phyloP scores from a whole-genome alignment of 2,329 filamentous ascomycete species.

The Penicillium olsonii region DNA sequence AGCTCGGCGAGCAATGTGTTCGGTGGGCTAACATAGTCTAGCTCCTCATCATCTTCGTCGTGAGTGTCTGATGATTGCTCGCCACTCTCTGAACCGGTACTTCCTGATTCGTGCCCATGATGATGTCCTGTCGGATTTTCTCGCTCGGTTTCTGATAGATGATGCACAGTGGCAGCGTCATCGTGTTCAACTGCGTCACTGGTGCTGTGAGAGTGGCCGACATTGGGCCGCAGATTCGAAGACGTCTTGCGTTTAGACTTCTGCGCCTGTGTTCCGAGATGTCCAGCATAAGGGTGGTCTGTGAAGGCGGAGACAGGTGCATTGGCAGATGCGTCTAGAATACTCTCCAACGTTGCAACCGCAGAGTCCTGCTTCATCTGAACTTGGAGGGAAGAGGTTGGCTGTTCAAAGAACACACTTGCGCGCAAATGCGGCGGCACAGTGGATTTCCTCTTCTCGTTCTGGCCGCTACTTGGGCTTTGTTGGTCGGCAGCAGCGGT shows the following conservation, averaged over 20 bases:
- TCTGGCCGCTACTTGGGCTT: slow-evolving; percentile 17
- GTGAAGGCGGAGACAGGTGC: slow-evolving; percentile 91
- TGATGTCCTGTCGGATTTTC: slow-evolving; percentile 13
- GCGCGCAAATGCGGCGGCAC: slow-evolving; percentile 84
- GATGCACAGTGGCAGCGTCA: background rate
- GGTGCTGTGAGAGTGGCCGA: slow-evolving; percentile 21
- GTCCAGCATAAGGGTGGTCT: slow-evolving; percentile 80
- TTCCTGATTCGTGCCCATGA: slow-evolving; percentile 4
- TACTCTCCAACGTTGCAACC: slow-evolving; percentile 83
- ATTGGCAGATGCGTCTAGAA: slow-evolving; percentile 82
- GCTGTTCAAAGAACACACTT: slow-evolving; percentile 84
- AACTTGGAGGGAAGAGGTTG: slow-evolving; percentile 57
- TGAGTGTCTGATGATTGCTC: slow-evolving; percentile 22
- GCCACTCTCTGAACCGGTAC: slow-evolving; percentile 19
- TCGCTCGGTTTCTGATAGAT: background rate
- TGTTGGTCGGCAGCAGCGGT: slow-evolving; percentile 38
- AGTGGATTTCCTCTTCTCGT: slow-evolving; percentile 46
- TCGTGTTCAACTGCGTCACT: slow-evolving; percentile 2
- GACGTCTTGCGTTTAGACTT: slow-evolving; percentile 32
- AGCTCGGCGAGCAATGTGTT: slow-evolving; percentile 92
- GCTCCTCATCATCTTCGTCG: slow-evolving; percentile 28
- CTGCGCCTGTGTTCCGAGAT: slow-evolving; percentile 74
- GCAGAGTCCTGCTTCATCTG: slow-evolving; percentile 74
- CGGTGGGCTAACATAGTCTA: slow-evolving; percentile 67
- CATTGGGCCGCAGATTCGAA: slow-evolving; percentile 32